Conservation (phyloP, 768 basidiomycete genomes). For the Suillus ampliporus region DNA sequence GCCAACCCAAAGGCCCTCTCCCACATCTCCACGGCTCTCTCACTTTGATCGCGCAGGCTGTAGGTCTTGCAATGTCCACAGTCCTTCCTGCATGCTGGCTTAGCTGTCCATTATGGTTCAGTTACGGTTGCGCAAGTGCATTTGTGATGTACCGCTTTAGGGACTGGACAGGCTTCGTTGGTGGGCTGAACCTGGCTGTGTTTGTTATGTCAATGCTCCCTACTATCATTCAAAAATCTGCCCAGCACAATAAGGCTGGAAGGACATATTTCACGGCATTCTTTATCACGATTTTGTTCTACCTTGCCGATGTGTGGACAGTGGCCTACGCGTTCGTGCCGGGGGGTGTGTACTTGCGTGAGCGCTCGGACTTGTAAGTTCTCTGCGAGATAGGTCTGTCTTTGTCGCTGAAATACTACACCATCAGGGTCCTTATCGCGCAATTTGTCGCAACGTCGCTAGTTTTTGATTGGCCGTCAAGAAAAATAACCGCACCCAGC, state of each 20-base stretch:
- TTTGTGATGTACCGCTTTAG: constrained; percentile 62
- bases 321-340: constrained; percentile 93
- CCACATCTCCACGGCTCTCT: constrained; percentile 74
- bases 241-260: constrained; percentile 46
- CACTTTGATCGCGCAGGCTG: constrained; percentile 65
- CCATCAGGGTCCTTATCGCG: constrained; percentile 53
- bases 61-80: constrained; percentile 57
- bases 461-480: constrained; percentile 49
- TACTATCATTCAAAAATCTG: constrained; percentile 52
- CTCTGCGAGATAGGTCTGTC: not conserved
- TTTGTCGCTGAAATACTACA: not conserved
- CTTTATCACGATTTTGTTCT: constrained; percentile 64
- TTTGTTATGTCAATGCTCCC: constrained; percentile 74
- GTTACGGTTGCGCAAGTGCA: constrained; percentile 55
- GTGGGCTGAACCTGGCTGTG: constrained; percentile 64
- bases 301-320: constrained; percentile 77
- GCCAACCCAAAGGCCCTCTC: constrained; percentile 66
- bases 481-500: constrained; percentile 9
- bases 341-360: constrained; percentile 73
- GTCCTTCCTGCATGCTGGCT: constrained; percentile 34
- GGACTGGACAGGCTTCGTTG: constrained; percentile 73
- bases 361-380: constrained; percentile 75
- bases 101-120: constrained; percentile 57
- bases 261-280: constrained; percentile 62
- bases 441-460: constrained; percentile 58